phyloP scores from a whole-genome alignment of 805 yeast species.

The Priceomyces castillae region DNA sequence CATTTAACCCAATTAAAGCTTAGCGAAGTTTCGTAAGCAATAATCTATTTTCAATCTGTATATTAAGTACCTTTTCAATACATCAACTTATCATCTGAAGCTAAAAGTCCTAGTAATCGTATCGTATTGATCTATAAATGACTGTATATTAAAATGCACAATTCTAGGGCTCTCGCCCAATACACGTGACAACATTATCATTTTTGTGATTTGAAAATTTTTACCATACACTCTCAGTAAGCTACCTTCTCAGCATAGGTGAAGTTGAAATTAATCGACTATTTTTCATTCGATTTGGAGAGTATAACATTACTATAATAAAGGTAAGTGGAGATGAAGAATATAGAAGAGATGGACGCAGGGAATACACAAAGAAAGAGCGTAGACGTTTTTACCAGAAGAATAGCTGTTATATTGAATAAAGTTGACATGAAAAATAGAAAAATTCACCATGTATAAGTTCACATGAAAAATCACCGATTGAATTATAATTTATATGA shows the following conservation, averaged over 20 bases:
- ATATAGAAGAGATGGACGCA: no score
- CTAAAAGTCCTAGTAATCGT: background rate
- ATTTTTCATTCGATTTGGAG: background rate
- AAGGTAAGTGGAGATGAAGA: background rate
- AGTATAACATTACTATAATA: background rate
- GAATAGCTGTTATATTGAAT: no score
- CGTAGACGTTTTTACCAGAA: no score
- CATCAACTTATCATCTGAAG: background rate
- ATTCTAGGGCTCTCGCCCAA: slow-evolving; percentile 3
- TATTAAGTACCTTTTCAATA: background rate
- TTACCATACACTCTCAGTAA: slow-evolving; percentile 8
- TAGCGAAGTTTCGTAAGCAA: no score
- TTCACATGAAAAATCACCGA: no score
- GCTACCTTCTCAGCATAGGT: slow-evolving; percentile 1
- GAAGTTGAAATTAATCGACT: background rate
- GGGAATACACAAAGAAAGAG: no score
- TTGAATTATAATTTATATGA: no score
- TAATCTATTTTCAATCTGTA: background rate
- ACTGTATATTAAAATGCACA: background rate
- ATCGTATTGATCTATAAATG: no score
- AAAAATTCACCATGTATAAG: no score
- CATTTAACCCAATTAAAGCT: background rate
- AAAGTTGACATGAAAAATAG: no score
- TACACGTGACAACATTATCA: background rate
- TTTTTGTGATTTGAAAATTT: slow-evolving; percentile 13